These are phyloP conservation scores for Phlebiopsis gigantea DNA, from an alignment of 768 basidiomycete genomes.

Conservation along the genomic window DNA sequence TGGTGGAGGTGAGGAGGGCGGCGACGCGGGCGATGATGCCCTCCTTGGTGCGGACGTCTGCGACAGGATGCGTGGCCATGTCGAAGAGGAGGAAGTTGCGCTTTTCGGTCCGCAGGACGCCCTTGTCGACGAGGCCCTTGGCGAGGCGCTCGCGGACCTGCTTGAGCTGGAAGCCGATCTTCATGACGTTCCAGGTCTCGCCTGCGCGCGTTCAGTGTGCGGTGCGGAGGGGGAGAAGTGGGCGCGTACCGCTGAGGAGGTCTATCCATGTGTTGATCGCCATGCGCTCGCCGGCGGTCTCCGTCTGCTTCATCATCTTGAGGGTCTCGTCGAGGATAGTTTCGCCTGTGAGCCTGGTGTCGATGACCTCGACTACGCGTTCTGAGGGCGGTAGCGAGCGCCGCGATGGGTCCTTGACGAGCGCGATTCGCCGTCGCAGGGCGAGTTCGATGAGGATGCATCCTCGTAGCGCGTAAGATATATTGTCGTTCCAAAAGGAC, in stretches of 20 bases:
- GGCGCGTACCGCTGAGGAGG: slow-evolving; percentile 77
- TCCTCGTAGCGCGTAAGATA: slow-evolving; percentile 96
- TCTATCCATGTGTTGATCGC: slow-evolving; percentile 93
- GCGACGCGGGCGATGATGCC: slow-evolving; percentile 72
- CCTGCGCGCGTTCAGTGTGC: slow-evolving; percentile 42
- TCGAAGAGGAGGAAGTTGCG: slow-evolving; percentile 98
- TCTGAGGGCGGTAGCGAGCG: slow-evolving; percentile 72
- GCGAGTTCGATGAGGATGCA: slow-evolving; percentile 98
- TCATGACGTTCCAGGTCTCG: slow-evolving; percentile 99
- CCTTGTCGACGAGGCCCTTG: slow-evolving; percentile 97
- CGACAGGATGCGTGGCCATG: slow-evolving; percentile 99
- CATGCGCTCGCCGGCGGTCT: slow-evolving; percentile 56
- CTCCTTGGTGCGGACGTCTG: slow-evolving; percentile 89
- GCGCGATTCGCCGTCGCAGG: slow-evolving; percentile 87
- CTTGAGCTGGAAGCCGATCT: slow-evolving; percentile 98
- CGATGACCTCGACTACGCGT: slow-evolving; percentile 84
- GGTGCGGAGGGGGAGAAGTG: neutral
- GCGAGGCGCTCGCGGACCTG: slow-evolving; percentile 97
- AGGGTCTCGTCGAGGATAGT: slow-evolving; percentile 94
- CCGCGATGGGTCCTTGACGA: slow-evolving; percentile 80
- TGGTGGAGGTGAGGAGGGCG: slow-evolving; percentile 75
- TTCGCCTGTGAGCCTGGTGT: slow-evolving; percentile 91
- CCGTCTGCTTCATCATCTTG: slow-evolving; percentile 88
- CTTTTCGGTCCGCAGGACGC: slow-evolving; percentile 97
- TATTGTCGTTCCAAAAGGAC: slow-evolving; percentile 99